phyloP scores from a whole-genome alignment of 2,329 filamentous ascomycete genomes.

The Fusarium proliferatum region DNA sequence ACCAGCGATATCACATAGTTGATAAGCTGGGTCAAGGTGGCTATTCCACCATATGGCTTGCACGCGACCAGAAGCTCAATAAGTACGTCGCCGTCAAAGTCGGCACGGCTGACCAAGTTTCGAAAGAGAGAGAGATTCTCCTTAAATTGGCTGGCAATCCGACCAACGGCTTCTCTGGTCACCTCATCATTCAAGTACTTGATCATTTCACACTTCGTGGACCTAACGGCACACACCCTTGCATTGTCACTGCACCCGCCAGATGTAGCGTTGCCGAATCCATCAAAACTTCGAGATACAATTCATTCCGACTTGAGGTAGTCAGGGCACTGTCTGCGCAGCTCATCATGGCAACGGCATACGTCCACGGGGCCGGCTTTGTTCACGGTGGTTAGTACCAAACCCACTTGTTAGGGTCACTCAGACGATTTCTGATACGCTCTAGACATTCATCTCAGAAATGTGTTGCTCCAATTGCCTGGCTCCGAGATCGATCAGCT shows the following conservation, averaged over 20 bases:
- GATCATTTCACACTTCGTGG: background rate
- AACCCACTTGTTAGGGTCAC: too few species aligned
- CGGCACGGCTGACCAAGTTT: background rate
- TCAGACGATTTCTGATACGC: too few species aligned
- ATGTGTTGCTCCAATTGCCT: background rate
- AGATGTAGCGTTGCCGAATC: fast-evolving
- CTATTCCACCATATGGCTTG: background rate
- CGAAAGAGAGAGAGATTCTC: background rate
- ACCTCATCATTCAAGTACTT: background rate
- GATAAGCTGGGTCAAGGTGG: background rate
- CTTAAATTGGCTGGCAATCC: fast-evolving
- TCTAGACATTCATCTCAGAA: background rate
- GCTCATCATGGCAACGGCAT: background rate
- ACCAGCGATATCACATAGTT: background rate
- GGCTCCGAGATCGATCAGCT: background rate
- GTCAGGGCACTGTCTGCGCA: background rate
- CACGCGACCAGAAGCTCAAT: background rate
- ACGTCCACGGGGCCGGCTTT: background rate
- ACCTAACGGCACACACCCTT: background rate
- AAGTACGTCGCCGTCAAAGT: background rate
- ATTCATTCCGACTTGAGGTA: too few species aligned
- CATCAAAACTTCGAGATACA: too few species aligned
- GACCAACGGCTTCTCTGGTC: fast-evolving
- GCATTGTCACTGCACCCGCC: background rate
- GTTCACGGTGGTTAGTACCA: background rate